These are phyloP conservation scores for Kwoniella shivajii DNA, from an alignment of 1,284 basidiomycete genomes.

Conservation along the genomic window DNA sequence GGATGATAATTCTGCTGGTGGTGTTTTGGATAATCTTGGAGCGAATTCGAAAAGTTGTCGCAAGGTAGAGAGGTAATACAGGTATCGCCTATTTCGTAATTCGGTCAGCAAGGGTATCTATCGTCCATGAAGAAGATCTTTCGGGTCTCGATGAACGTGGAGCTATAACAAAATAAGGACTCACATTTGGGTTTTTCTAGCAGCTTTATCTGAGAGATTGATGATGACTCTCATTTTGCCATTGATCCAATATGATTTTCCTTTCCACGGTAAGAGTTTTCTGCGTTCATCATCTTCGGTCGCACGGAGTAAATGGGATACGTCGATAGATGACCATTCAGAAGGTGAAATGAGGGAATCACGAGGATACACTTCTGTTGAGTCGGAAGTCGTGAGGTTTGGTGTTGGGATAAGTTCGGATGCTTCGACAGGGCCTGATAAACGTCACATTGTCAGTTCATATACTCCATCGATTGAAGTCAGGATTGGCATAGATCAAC, in stretches of 20 bases:
- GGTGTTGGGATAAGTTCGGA: conserved; percentile 68
- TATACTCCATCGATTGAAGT: not conserved
- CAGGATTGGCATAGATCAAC: not conserved
- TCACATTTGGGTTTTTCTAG: conserved; percentile 56
- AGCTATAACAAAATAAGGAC: conserved; percentile 54
- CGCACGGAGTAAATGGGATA: conserved; percentile 60
- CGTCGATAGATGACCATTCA: conserved; percentile 58
- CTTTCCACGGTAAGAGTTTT: conserved; percentile 62
- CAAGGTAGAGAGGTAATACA: conserved; percentile 77
- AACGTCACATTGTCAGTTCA: not conserved
- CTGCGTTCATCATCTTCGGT: conserved; percentile 61
- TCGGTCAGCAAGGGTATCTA: too few species aligned
- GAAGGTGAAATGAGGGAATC: conserved; percentile 72
- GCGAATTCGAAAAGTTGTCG: conserved; percentile 65
- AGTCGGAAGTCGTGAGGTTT: conserved; percentile 65
- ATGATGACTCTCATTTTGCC: conserved; percentile 39
- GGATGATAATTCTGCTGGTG: conserved; percentile 55
- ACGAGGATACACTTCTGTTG: conserved; percentile 74
- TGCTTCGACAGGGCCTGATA: conserved; percentile 24
- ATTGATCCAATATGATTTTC: conserved; percentile 66
- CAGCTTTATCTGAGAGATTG: conserved; percentile 17
- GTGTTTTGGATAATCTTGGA: conserved; percentile 24
- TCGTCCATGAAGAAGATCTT: conserved; percentile 50
- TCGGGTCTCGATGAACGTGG: too few species aligned
- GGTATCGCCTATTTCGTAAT: conserved; percentile 69